phyloP scores from a whole-genome alignment of 2,329 filamentous ascomycete species.

The Clarireedia hainanense region DNA sequence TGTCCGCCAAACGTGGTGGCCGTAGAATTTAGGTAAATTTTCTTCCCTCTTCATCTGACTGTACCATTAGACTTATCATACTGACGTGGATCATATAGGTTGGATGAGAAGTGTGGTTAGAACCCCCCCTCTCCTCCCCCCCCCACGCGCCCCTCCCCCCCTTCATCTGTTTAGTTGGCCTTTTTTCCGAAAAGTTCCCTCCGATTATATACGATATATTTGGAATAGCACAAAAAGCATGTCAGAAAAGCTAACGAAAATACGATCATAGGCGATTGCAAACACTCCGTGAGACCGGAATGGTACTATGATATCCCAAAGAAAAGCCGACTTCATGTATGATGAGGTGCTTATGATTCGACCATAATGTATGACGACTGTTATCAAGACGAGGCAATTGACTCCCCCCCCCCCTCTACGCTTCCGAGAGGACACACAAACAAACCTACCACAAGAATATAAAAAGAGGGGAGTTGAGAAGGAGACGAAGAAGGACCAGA shows the following conservation, averaged over 20 bases:
- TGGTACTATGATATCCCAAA: constrained; percentile 5
- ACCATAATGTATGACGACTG: too few relatives aligned
- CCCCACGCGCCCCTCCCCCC: background rate
- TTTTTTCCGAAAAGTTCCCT: too few relatives aligned
- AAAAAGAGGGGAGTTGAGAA: background rate
- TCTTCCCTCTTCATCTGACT: background rate
- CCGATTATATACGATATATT: too few relatives aligned
- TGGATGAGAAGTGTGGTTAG: constrained; percentile 26
- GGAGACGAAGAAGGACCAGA: background rate
- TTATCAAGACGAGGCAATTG: too few relatives aligned
- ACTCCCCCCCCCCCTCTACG: too few relatives aligned
- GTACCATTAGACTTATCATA: constrained; percentile 8
- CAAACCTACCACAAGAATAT: background rate
- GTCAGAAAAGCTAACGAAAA: background rate
- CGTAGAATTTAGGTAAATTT: constrained; percentile 22
- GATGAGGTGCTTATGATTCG: too few relatives aligned
- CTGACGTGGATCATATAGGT: constrained; percentile 15
- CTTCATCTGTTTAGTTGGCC: too few relatives aligned
- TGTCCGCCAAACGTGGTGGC: constrained; percentile 45
- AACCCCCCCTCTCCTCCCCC: background rate
- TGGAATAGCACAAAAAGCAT: background rate
- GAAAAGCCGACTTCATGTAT: too few relatives aligned
- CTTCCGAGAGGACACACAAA: too few relatives aligned
- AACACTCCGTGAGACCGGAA: constrained; percentile 3
- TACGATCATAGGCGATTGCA: background rate